Percentiles rank a stretch among this genome's conserved stretches.
Conservation (phyloP, 2,329 filamentous ascomycete species). For the Emergomyces orientalis region DNA sequence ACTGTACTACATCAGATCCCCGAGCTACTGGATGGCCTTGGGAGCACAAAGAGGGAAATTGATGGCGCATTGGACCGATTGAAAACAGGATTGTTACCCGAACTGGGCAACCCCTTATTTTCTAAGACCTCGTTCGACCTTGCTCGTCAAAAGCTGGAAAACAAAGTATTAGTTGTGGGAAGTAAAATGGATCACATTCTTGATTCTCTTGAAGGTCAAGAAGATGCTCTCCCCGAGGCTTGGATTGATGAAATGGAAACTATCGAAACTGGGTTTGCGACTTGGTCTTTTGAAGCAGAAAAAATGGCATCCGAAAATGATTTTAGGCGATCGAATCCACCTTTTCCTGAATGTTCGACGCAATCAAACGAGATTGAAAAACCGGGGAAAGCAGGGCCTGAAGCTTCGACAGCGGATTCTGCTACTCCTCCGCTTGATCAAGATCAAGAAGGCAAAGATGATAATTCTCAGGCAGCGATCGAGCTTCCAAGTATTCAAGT, state of each 20-base stretch:
- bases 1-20: slow-evolving; percentile 66
- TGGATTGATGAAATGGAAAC: slow-evolving; percentile 85
- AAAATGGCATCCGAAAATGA: slow-evolving; percentile 61
- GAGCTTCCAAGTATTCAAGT: not conserved
- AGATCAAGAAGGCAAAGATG: not conserved
- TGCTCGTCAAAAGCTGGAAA: slow-evolving; percentile 49
- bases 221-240: slow-evolving; percentile 71
- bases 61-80: slow-evolving; percentile 27
- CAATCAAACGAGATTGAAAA: slow-evolving; percentile 6
- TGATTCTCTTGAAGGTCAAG: slow-evolving; percentile 71
- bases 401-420: not conserved
- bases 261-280: slow-evolving; percentile 65
- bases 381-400: not conserved
- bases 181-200: slow-evolving; percentile 73
- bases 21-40: slow-evolving; percentile 54
- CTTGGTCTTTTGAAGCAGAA: slow-evolving; percentile 74
- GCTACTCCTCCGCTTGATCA: not conserved
- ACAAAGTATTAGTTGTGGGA: slow-evolving; percentile 61
- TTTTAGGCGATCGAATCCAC: slow-evolving; percentile 24
- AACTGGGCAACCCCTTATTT: slow-evolving; percentile 22
- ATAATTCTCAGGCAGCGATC: not conserved
- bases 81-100: slow-evolving; percentile 20
- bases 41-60: slow-evolving; percentile 30
- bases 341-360: not conserved
- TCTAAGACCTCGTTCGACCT: slow-evolving; percentile 34